Conservation (phyloP, 108 stramenopile genomes). For the Thalassiosira profunda region DNA sequence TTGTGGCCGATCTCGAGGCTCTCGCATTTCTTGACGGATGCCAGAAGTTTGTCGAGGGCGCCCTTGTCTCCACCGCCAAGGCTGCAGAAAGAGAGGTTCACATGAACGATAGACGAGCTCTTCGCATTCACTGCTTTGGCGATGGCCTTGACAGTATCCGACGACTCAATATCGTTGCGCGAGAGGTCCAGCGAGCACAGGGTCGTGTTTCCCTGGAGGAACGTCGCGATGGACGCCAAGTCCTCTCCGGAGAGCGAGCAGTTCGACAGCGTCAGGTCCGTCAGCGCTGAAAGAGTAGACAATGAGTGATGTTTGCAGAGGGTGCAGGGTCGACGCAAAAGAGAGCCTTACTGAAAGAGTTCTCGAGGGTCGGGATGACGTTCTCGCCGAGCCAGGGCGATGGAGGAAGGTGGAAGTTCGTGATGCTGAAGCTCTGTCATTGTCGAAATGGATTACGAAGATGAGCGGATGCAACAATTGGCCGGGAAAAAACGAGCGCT, state of each 20-base stretch:
- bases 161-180: conserved; percentile 6
- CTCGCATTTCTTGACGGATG: not conserved
- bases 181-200: conserved; percentile 12
- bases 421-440: not conserved
- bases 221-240: not conserved
- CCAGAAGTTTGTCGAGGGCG: not conserved
- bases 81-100: conserved; percentile 7
- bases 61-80: conserved; percentile 4
- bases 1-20: not conserved
- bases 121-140: conserved; percentile 12
- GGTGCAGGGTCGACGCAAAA: too few relatives aligned
- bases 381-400: not conserved
- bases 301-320: too few relatives aligned
- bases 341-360: not conserved
- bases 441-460: too few relatives aligned
- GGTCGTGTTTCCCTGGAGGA: not conserved
- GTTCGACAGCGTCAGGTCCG: conserved; percentile 1
- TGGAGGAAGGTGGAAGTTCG: not conserved
- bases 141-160: not conserved
- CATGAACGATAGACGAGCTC: not conserved
- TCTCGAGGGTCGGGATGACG: not conserved
- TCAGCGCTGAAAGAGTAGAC: too few relatives aligned
- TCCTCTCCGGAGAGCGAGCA: conserved; percentile 1
- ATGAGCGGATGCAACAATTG: too few relatives aligned
- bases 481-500: too few relatives aligned